Conservation (phyloP, 768 basidiomycete genomes). For the Auriscalpium microsporum region DNA sequence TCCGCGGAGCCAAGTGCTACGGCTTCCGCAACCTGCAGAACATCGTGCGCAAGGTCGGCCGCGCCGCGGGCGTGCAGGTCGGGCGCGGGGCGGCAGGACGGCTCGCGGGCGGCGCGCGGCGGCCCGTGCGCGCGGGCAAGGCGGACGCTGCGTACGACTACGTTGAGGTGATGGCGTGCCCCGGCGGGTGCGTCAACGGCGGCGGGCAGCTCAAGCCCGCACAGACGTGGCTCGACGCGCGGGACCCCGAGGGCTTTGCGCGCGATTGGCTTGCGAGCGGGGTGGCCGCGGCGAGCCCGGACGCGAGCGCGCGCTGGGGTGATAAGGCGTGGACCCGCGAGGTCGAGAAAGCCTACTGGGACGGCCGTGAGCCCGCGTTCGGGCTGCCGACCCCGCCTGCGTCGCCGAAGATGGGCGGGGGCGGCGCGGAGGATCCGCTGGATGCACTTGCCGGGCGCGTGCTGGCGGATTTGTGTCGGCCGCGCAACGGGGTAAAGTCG, state of each 20-base stretch:
- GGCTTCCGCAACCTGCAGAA: slow-evolving; percentile 98
- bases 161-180: slow-evolving; percentile 98
- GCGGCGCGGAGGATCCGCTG: not conserved
- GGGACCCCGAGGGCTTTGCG: slow-evolving; percentile 58
- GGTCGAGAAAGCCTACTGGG: slow-evolving; percentile 84
- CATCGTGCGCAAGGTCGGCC: slow-evolving; percentile 88
- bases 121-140: slow-evolving; percentile 21
- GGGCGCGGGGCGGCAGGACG: slow-evolving; percentile 22
- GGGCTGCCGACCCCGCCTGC: slow-evolving; percentile 37
- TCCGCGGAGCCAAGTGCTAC: slow-evolving; percentile 93
- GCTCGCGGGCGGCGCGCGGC: slow-evolving; percentile 43
- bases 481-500: slow-evolving; percentile 3
- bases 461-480: slow-evolving; percentile 33
- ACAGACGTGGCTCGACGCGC: slow-evolving; percentile 1
- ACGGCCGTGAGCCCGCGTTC: slow-evolving; percentile 13
- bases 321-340: slow-evolving; percentile 73
- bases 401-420: slow-evolving; percentile 23
- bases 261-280: slow-evolving; percentile 56
- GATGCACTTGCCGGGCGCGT: slow-evolving; percentile 33
- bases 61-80: slow-evolving; percentile 56
- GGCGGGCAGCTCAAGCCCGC: slow-evolving; percentile 67
- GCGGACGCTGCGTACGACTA: slow-evolving; percentile 62
- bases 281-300: slow-evolving; percentile 21
- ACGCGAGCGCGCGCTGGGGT: slow-evolving; percentile 63
- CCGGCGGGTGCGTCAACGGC: slow-evolving; percentile 94